These are phyloP conservation scores for Saccharomycopsis microspora DNA, from an alignment of 805 yeast genomes.

Conservation along the genomic window DNA sequence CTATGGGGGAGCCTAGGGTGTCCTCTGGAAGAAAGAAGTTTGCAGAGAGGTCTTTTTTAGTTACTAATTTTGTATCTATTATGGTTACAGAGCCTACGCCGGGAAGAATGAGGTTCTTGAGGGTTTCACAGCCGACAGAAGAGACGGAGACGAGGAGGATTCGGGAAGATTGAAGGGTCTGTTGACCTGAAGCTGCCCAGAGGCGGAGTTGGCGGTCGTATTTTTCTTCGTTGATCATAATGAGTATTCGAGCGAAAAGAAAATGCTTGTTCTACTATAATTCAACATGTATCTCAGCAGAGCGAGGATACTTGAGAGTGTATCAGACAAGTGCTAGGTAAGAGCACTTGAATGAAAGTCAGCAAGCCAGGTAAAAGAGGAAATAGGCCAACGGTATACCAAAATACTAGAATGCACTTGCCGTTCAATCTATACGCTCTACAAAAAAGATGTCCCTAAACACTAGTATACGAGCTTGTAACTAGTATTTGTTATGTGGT, in stretches of 20 bases:
- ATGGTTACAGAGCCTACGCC: constrained; percentile 59
- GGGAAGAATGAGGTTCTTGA: constrained; percentile 72
- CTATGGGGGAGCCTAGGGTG: constrained; percentile 12
- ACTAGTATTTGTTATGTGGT: no score
- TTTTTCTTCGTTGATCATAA: constrained; percentile 27
- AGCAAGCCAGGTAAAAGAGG: no score
- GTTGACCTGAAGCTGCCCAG: constrained; percentile 78
- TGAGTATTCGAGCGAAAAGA: background rate
- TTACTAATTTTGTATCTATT: constrained; percentile 34
- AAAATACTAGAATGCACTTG: no score
- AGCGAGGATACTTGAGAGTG: no score
- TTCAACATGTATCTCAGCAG: no score
- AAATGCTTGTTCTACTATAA: background rate
- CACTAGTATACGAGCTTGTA: no score
- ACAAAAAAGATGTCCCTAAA: no score
- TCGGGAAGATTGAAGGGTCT: constrained; percentile 40
- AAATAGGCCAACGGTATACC: no score
- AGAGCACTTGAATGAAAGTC: no score
- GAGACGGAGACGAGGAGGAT: constrained; percentile 52
- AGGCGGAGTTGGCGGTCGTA: constrained; percentile 83
- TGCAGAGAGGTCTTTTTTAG: constrained; percentile 33
- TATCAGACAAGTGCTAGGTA: no score
- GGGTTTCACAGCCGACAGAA: constrained; percentile 49
- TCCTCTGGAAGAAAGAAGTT: constrained; percentile 49
- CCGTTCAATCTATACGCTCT: no score